Base-by-base conservation (phyloP, 1,139 yeast genomes). In the Lodderomyces theae region DNA sequence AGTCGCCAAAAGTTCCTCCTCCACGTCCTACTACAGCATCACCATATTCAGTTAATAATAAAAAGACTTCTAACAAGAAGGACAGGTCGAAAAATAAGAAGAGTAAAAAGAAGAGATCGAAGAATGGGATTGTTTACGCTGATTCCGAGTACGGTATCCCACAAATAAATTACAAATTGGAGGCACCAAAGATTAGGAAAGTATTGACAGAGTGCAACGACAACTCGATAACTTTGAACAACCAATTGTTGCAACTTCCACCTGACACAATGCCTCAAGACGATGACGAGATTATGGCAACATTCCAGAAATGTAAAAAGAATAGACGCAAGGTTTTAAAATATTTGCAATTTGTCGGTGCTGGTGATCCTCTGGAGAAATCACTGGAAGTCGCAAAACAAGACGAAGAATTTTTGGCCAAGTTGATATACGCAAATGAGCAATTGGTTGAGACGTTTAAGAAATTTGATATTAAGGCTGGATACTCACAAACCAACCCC, bases 401-500 rank as follows among this genome's bases (percentile, higher is more conserved):
- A 62, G 77, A 80, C 42, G 97, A 89, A 50, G 96, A 87, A 56
- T 85, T 82, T 50, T 66, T 92, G 51, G 97, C 97, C 8, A 77
- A 90, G 39, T 72, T 92, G 50, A 79, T 92, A 45, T 84, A 79
- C 49, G 95, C 96, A 38, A 92, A 92, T 58, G 98, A 92, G 54
- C 90, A 85, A 55, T 73, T 92, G 48, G 95, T 92, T 9, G 69
- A 68, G 4, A 82, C 89, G 0, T 72, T 92, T 54, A 79, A 82
- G 52, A 64, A 70, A 45, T 89, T 80, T 58, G 96, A 90, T 48
- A 42, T 50, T 2, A 58, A 63, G 42, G 62, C 72, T 32, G 77
- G 77, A 2, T 64, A 64, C 43, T 53, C 65, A 2, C 62, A 49
- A 2, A 63, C 54, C 3, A 65, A 63, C 36, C 70, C 72, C 0